Percentiles rank a stretch among this genome's conserved stretches.
These are phyloP conservation scores for Ceratocystis eucalypticola DNA, from an alignment of 2,329 filamentous ascomycete genomes.

Conservation along the genomic window DNA sequence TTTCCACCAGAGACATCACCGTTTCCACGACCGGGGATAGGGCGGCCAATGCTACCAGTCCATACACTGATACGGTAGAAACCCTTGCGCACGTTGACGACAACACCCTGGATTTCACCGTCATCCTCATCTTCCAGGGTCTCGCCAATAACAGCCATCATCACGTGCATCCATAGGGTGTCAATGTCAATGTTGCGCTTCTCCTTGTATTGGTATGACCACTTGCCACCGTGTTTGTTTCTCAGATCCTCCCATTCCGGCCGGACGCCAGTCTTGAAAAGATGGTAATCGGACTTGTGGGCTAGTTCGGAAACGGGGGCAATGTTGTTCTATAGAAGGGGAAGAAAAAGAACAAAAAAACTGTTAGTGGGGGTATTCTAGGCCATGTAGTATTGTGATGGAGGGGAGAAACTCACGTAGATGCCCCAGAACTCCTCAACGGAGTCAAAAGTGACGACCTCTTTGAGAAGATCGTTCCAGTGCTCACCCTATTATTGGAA, in stretches of 20 bases:
- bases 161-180: conserved; percentile 90
- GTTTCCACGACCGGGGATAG: conserved; percentile 60
- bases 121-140: conserved; percentile 90
- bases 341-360: neutral
- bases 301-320: conserved; percentile 88
- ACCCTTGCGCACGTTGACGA: conserved; percentile 95
- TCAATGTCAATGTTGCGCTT: conserved; percentile 87
- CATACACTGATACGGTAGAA: conserved; percentile 97
- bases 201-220: conserved; percentile 96
- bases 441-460: conserved; percentile 96
- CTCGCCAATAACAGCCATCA: conserved; percentile 93
- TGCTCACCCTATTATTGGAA: conserved; percentile 62
- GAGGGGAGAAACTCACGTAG: conserved; percentile 54
- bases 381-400: neutral
- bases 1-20: conserved; percentile 62
- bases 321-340: conserved; percentile 80
- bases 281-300: conserved; percentile 96
- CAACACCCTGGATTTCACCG: conserved; percentile 97
- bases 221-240: conserved; percentile 99
- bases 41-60: conserved; percentile 88
- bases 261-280: conserved; percentile 94
- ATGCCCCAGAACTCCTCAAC: conserved; percentile 99
- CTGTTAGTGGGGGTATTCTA: neutral
- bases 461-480: conserved; percentile 96
- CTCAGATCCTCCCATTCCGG: conserved; percentile 97